These are phyloP conservation scores for Senecio squalidus DNA, from an alignment of 140 eudicot genomes.

Conservation along the genomic window DNA sequence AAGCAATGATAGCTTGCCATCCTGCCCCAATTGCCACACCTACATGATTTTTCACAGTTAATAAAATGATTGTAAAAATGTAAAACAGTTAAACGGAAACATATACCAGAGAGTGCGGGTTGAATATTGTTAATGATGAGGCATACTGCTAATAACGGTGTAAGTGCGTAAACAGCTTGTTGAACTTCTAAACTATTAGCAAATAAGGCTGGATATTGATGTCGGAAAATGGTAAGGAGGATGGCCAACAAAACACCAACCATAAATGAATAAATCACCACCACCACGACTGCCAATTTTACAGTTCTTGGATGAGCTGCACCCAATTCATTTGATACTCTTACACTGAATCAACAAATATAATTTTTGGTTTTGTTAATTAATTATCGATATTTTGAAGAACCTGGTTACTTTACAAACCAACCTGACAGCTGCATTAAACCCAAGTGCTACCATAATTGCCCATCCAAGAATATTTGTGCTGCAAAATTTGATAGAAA, in stretches of 20 bases:
- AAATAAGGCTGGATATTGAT: conserved; percentile 57
- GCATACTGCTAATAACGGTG: conserved; percentile 54
- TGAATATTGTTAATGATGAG: conserved; percentile 58
- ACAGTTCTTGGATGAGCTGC: conserved; percentile 74
- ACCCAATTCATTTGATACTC: conserved; percentile 74
- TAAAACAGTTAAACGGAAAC: not conserved
- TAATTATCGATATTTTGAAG: not conserved
- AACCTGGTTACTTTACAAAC: not conserved
- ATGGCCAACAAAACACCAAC: conserved; percentile 38
- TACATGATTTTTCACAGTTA: conserved; percentile 11
- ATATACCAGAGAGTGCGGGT: conserved; percentile 74
- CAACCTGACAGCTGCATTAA: conserved; percentile 79
- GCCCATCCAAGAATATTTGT: conserved; percentile 68
- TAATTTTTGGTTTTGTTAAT: not conserved
- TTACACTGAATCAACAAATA: conserved; percentile 37
- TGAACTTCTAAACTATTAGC: conserved; percentile 41
- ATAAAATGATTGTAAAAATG: not conserved
- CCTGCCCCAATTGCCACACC: conserved; percentile 71
- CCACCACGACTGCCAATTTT: conserved; percentile 57
- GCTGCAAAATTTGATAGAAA: conserved; percentile 33
- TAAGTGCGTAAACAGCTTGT: conserved; percentile 44
- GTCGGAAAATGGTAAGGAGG: conserved; percentile 39
- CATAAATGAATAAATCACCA: conserved; percentile 31
- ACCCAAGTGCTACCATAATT: conserved; percentile 59
- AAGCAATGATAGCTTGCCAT: conserved; percentile 67